phyloP scores from a whole-genome alignment of 2,329 filamentous ascomycete species.

The Fusarium tricinctum region DNA sequence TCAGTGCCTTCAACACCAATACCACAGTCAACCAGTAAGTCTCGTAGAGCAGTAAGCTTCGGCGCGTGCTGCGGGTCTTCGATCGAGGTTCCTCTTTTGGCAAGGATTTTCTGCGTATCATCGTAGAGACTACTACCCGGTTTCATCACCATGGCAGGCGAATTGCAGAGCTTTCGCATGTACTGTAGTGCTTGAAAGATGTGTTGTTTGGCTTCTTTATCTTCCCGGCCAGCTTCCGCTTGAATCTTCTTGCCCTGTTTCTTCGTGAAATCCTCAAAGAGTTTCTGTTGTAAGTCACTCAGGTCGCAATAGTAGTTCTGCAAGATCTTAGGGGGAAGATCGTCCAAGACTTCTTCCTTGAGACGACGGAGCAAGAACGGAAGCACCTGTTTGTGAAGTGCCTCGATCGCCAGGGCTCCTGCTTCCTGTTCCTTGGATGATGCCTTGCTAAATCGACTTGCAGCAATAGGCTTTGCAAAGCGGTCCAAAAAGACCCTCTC shows the following conservation, averaged over 20 bases:
- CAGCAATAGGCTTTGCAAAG: conserved; percentile 94
- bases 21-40: conserved; percentile 97
- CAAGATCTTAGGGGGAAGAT: conserved; percentile 96
- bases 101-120: conserved; percentile 84
- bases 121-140: conserved; percentile 92
- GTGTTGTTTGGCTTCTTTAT: conserved; percentile 96
- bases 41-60: conserved; percentile 89
- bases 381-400: conserved; percentile 97
- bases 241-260: conserved; percentile 91
- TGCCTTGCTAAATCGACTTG: conserved; percentile 94
- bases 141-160: conserved; percentile 95
- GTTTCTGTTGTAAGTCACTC: conserved; percentile 91
- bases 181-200: conserved; percentile 99
- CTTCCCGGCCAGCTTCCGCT: conserved; percentile 84
- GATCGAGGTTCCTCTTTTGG: conserved; percentile 82
- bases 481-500: conserved; percentile 96
- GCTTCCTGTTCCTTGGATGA: conserved; percentile 99
- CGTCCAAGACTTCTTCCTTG: conserved; percentile 97
- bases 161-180: conserved; percentile 99
- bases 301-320: conserved; percentile 99
- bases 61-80: conserved; percentile 91
- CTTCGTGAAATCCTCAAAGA: conserved; percentile 97
- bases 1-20: conserved; percentile 84
- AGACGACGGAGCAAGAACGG: conserved; percentile 95
- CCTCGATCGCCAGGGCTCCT: conserved; percentile 94